Evolutionary conservation across 129 eudicot species (phyloP).

Genomic region (Apium graveolens): DNA sequence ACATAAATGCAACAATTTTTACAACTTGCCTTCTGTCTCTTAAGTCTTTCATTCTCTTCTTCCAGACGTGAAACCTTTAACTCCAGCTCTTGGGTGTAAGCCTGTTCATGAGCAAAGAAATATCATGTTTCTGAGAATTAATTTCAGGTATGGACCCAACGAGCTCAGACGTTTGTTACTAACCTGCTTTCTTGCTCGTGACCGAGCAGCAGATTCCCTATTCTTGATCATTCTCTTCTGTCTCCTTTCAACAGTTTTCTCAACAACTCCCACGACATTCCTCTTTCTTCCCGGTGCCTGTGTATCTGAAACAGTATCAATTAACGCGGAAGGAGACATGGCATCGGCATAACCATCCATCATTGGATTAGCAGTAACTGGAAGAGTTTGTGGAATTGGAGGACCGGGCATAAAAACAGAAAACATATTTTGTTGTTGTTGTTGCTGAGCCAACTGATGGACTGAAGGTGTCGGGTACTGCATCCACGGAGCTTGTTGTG

Average conservation of each 20-base stretch:
- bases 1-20: background rate
- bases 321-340: constrained; percentile 61
- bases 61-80: constrained; percentile 86
- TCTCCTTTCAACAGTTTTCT: constrained; percentile 94
- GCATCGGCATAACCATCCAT: constrained; percentile 67
- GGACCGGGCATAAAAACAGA: constrained; percentile 57
- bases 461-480: constrained; percentile 34
- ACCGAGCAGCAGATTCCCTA: constrained; percentile 96
- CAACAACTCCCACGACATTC: constrained; percentile 63
- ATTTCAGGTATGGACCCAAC: constrained; percentile 5
- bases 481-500: constrained; percentile 58
- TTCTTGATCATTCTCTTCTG: constrained; percentile 99
- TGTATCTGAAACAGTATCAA: constrained; percentile 74
- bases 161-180: constrained; percentile 5
- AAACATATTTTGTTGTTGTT: constrained; percentile 33
- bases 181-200: constrained; percentile 98
- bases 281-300: constrained; percentile 77
- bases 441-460: constrained; percentile 26
- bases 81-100: constrained; percentile 94
- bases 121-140: background rate
- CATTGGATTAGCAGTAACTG: constrained; percentile 45
- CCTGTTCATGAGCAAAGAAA: constrained; percentile 37
- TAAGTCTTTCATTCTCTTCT: constrained; percentile 90
- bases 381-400: constrained; percentile 46
- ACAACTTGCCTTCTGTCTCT: constrained; percentile 54